Evolutionary conservation across 2,329 filamentous ascomycete species (phyloP), one percentile per base, ranked within the genome.

Genomic region (Zymoseptoria passerinii): DNA sequence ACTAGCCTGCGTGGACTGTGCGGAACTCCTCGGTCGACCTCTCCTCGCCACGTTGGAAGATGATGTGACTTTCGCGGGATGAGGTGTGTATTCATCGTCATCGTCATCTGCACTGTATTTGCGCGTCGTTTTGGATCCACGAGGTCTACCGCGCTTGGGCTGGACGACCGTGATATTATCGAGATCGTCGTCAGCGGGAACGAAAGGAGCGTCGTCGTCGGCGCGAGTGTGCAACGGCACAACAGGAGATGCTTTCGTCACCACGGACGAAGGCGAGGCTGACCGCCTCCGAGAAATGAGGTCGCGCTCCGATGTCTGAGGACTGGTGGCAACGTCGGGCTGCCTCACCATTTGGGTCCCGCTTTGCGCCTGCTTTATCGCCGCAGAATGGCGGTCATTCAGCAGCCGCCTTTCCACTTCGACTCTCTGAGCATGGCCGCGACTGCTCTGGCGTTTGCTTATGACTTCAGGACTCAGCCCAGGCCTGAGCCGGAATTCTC

Each of bases 401-500:
- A 27, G 8, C 16, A 8, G 19, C 50, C 10, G 19, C 23, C 9
- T 35, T 20, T 48, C 53, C 8, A 10, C 20, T 54, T 18, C 29
- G 1, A 48, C 52, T 50, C 51, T 29, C 19, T 8, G 19, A 8
- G n/a, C 3, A 13, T 52, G 13, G 13, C n/a, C 29, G 8, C 50
- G 28, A 28, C 7, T 52, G 27, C 9, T 23, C 23, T 50, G 49
- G 20, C 23, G 50, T 50, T 19, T 27, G 49, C 49, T 50, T n/a
- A 7, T n/a, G 23, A 28, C 50, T 48, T 40, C 35, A 44, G 35
- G 4, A 44, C 13, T 16, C 35, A 44, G 16, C 6, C 35, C 35
- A 44, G 35, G 35, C 35, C 35, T 53, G 16, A 59, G 48, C 5
- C 57, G 57, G 49, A 53, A 59, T 10, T 52, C 53, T 23, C 13